Base-by-base conservation (phyloP, 2,329 filamentous ascomycete species). In the Plenodomus lindquistii region DNA sequence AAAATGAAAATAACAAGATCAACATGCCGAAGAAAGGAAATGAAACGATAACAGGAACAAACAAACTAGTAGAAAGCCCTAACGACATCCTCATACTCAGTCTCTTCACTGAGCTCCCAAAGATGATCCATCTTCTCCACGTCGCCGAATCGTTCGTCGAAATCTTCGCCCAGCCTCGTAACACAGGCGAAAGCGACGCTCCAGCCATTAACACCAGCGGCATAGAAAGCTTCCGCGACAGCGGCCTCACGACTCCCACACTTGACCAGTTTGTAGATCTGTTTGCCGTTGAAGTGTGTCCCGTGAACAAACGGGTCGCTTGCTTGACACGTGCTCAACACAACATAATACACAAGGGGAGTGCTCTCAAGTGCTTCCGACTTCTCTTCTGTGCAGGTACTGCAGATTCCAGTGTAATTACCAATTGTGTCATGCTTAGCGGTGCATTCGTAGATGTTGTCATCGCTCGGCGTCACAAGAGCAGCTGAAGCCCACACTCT, bases 221-320 rank as follows among this genome's bases (percentile, higher is more conserved):
- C 54, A 41, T 69, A 64, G 40, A 67, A 71, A 0, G 61, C 59
- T 40, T 71, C 66, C 1, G 63, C 51, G 2, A 54, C 50, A 0
- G 68, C 69, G 11, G 62, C 63, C 18, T 70, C 66, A 6, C 68
- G 58, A 41, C 65, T 67, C 3, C 69, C 67, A 37, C 63, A 71
- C 29, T 57, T 65, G 35, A 67, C 40, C 6, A 71, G 27, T 37
- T 59, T 70, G 57, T 66, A 70, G 4, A 70, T 65, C 19, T 58
- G 54, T 11, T 38, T 48, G 6, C 65, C 66, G 4, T 55, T 54
- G 41, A 42, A 52, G 16, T 57, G 45, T 0, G 44, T 29, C 2
- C 52, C 52, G 29, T 50, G 46, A 2, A 49, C 39, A 19, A 60
- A 58, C 0, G 45, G 43, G 5, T 63, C 54, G 7, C 42, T 52